Evolutionary conservation across 2,329 filamentous ascomycete species (phyloP), one percentile per base, ranked within the genome.

Genomic region (Microsporum audouinii): DNA sequence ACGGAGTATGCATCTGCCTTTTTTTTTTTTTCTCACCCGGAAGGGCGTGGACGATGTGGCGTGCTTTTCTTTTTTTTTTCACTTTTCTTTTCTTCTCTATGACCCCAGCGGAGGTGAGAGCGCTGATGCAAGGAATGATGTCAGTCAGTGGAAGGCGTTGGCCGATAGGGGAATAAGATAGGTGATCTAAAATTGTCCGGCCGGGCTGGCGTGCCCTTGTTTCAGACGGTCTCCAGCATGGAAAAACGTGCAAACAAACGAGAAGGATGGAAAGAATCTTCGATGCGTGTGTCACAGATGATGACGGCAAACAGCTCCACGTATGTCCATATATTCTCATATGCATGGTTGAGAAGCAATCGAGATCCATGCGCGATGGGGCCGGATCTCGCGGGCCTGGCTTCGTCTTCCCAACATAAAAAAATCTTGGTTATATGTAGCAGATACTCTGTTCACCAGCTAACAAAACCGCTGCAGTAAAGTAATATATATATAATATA

Each of bases 341-440:
- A 17, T 3, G 49, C 29, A 53, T 53, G 49, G 4, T 23, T 10
- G 8, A 53, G 31, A 12, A 12, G 49, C 17, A 53, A 53, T 53
- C 49, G 49, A 53, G 49, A 53, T 53, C 49, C 49, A 53, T 53
- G 49, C 49, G 49, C 49, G 49, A 53, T 53, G 49, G 17, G 39
- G 5, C 27, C 49, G 49, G 29, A 53, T 33, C 31, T 34, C 27
- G 31, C 49, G 49, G 49, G 27, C 49, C 31, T 10, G 10, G 10
- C n/a, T 14, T 43, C 4, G 4, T 17, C 39, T 12, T 17, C 39
- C 39, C 17, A 23, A 23, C 17, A 23, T 23, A 23, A 23, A 23
- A 23, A 23, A 23, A 23, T 23, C 17, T 23, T 23, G 17, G 17
- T 23, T 23, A 23, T 23, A 23, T 23, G 17, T 23, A 23, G 17